A percentile compares a stretch with the other conserved stretches of the same genome.
Conservation (phyloP, 1,284 basidiomycete species). For the Thelephora terrestris region DNA sequence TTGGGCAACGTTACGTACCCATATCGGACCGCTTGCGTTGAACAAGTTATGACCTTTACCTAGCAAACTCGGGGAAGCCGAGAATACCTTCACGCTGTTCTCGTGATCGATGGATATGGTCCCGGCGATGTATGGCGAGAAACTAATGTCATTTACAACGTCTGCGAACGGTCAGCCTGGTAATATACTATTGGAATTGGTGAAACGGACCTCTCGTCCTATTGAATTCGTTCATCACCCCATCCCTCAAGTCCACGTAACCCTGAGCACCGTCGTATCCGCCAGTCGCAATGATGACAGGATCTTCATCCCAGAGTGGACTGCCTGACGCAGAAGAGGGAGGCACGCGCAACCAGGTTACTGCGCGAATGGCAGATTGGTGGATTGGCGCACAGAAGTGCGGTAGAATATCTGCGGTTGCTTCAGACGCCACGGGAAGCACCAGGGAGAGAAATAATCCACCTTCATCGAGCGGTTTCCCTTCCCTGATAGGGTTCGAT, state of each 20-base stretch:
- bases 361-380: conserved; percentile 66
- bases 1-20: conserved; percentile 39
- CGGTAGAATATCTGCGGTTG: conserved; percentile 38
- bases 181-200: not conserved
- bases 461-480: too few species aligned
- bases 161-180: conserved; percentile 30
- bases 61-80: conserved; percentile 58
- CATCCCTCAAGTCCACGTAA: conserved; percentile 65
- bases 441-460: not conserved
- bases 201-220: conserved; percentile 53
- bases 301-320: conserved; percentile 40
- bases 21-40: conserved; percentile 69
- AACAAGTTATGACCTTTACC: conserved; percentile 63
- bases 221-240: conserved; percentile 52
- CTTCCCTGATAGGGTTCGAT: too few species aligned
- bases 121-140: conserved; percentile 54
- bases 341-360: conserved; percentile 66
- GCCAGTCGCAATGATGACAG: conserved; percentile 61
- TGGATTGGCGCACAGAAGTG: conserved; percentile 65
- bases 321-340: conserved; percentile 37
- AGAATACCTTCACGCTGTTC: conserved; percentile 65
- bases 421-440: too few species aligned
- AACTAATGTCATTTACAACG: conserved; percentile 56
- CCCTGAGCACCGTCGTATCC: conserved; percentile 72
- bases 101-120: conserved; percentile 70